These are phyloP conservation scores for Cadophora sp. DNA, from an alignment of 2,329 filamentous ascomycete genomes.

Conservation along the genomic window DNA sequence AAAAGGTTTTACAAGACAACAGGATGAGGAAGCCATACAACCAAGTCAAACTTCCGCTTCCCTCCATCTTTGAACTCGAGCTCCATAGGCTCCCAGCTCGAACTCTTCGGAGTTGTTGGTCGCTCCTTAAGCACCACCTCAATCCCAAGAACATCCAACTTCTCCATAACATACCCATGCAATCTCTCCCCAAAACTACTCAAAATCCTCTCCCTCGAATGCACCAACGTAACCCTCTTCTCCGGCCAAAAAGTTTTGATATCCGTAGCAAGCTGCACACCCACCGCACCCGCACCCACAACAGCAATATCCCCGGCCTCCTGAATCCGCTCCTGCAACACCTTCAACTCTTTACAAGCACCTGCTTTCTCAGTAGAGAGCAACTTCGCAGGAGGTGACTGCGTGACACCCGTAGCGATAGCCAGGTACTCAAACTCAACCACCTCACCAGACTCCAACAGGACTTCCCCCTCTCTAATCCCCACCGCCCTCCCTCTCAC, in stretches of 20 bases:
- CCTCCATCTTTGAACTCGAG: constrained; percentile 43
- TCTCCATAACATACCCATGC: constrained; percentile 45
- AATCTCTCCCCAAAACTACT: constrained; percentile 50
- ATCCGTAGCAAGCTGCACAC: constrained; percentile 56
- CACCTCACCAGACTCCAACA: constrained; percentile 44
- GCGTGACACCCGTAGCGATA: constrained; percentile 50
- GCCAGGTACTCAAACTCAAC: constrained; percentile 51
- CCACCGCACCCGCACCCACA: constrained; percentile 55
- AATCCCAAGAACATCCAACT: constrained; percentile 48
- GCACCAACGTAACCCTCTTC: constrained; percentile 55
- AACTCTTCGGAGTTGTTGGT: constrained; percentile 26
- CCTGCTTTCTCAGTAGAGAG: constrained; percentile 39
- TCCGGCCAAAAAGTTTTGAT: constrained; percentile 53
- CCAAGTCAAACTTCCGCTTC: constrained; percentile 47
- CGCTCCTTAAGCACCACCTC: constrained; percentile 48
- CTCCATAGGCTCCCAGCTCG: constrained; percentile 4
- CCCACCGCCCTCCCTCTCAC: constrained; percentile 43
- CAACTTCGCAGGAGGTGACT: constrained; percentile 45
- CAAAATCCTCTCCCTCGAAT: constrained; percentile 53
- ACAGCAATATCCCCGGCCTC: constrained; percentile 42
- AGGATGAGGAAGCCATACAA: constrained; percentile 41
- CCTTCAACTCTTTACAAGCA: constrained; percentile 43
- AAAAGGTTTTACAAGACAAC: not conserved
- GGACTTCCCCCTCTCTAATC: constrained; percentile 43
- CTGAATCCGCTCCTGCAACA: constrained; percentile 44